Percentiles rank a stretch among this genome's conserved stretches.
Evolutionary conservation across 139 green algal species (phyloP).

Genomic region (Chlorella sp.): DNA sequence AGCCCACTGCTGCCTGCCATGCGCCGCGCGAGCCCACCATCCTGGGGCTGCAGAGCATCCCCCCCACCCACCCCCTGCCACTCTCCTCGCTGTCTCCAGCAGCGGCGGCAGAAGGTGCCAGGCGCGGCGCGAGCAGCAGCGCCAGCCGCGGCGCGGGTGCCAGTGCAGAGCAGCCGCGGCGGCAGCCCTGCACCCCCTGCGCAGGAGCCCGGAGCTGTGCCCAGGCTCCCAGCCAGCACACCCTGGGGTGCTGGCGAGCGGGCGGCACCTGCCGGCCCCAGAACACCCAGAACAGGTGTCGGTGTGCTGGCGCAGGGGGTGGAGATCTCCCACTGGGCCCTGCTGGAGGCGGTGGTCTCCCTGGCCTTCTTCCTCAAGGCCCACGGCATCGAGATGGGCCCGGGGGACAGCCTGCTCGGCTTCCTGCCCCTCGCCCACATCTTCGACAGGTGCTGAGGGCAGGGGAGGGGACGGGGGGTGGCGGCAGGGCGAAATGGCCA

Average conservation of each 20-base stretch:
- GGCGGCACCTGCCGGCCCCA: too few species aligned
- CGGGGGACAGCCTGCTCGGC: slow-evolving; percentile 62
- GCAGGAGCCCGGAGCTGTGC: too few species aligned
- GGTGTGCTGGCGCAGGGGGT: slow-evolving; percentile 68
- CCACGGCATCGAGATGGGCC: slow-evolving; percentile 3
- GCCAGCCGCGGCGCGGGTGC: too few species aligned
- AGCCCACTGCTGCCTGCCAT: neutral
- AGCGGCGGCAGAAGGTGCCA: neutral
- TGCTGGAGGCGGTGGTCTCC: slow-evolving; percentile 60
- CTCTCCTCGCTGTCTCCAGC: neutral
- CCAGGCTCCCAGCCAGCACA: too few species aligned
- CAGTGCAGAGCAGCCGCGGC: too few species aligned
- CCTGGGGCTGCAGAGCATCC: too few species aligned
- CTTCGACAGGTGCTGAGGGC: slow-evolving; percentile 89
- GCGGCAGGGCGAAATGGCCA: too few species aligned
- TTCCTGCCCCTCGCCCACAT: slow-evolving; percentile 92
- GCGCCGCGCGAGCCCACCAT: neutral
- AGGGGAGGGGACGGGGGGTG: too few species aligned
- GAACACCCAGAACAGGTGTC: too few species aligned
- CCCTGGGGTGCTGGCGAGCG: too few species aligned
- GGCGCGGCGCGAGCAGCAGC: too few species aligned
- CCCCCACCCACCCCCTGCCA: neutral
- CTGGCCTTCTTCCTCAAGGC: slow-evolving; percentile 53
- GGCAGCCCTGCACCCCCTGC: too few species aligned
- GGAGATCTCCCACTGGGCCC: slow-evolving; percentile 68